Evolutionary conservation across 768 basidiomycete genomes (phyloP).

Genomic region (Agaricus blazei): DNA sequence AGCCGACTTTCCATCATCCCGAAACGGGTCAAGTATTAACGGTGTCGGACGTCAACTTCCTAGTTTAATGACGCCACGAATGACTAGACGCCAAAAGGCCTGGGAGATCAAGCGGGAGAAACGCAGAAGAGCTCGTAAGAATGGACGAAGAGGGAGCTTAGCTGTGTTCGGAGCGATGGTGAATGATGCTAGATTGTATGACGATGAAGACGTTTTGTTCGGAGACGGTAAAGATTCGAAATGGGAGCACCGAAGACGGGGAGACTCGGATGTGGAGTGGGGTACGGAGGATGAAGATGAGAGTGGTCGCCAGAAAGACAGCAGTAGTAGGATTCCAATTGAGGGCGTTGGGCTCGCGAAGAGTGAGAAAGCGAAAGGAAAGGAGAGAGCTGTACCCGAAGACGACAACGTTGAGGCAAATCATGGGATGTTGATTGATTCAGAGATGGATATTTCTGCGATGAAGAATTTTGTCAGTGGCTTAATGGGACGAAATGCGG

Average conservation of each 20-base stretch:
- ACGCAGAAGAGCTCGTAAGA: neutral
- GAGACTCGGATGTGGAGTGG: conserved; percentile 69
- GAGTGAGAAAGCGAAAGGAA: conserved; percentile 14
- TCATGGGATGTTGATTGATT: conserved; percentile 65
- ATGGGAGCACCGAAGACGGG: conserved; percentile 48
- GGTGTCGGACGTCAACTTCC: conserved; percentile 9
- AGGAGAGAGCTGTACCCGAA: conserved; percentile 16
- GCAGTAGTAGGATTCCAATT: conserved; percentile 22
- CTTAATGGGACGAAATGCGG: conserved; percentile 38
- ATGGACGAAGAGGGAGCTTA: conserved; percentile 23
- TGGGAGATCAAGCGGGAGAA: conserved; percentile 10
- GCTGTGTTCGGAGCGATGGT: conserved; percentile 49
- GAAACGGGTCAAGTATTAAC: neutral
- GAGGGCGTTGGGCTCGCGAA: conserved; percentile 24
- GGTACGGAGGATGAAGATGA: conserved; percentile 40
- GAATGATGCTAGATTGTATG: conserved; percentile 46
- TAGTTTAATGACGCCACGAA: conserved; percentile 21
- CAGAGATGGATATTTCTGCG: conserved; percentile 38
- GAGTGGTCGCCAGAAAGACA: conserved; percentile 9
- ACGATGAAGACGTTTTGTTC: conserved; percentile 24
- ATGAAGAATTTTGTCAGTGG: conserved; percentile 52
- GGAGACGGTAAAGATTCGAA: conserved; percentile 27
- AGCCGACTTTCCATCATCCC: conserved; percentile 10
- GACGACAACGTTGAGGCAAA: conserved; percentile 11
- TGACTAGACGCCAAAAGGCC: conserved; percentile 23